These are phyloP conservation scores for Fusarium sterilihyphosum DNA, from an alignment of 2,329 filamentous ascomycete species.

Conservation along the genomic window DNA sequence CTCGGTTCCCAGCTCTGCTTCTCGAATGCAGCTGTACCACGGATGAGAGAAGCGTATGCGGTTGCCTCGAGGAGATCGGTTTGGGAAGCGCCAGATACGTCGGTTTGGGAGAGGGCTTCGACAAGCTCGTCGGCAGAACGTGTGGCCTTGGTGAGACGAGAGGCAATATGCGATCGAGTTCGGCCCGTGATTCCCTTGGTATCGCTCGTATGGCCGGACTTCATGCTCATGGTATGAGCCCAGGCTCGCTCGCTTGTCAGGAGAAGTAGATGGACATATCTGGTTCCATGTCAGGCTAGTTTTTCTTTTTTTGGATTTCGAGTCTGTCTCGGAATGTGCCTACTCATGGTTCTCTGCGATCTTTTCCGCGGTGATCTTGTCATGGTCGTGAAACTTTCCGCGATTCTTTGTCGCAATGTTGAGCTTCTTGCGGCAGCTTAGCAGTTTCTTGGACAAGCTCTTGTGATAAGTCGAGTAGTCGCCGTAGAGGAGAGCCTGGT, in stretches of 20 bases:
- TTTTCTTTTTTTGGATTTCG: neutral
- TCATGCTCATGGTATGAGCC: constrained; percentile 96
- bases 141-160: constrained; percentile 83
- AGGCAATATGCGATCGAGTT: constrained; percentile 88
- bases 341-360: constrained; percentile 82
- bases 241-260: constrained; percentile 90
- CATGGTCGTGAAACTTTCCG: constrained; percentile 82
- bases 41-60: constrained; percentile 82
- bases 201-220: constrained; percentile 81
- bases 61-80: constrained; percentile 84
- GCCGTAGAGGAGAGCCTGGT: constrained; percentile 85
- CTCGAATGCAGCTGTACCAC: constrained; percentile 84
- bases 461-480: constrained; percentile 88
- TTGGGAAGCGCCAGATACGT: constrained; percentile 71
- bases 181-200: constrained; percentile 81
- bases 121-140: constrained; percentile 75
- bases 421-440: constrained; percentile 85
- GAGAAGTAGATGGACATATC: constrained; percentile 81
- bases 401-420: constrained; percentile 85
- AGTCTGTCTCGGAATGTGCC: constrained; percentile 39
- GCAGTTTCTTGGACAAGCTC: constrained; percentile 82
- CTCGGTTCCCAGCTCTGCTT: constrained; percentile 87
- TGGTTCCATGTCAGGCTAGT: constrained; percentile 50
- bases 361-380: constrained; percentile 76
- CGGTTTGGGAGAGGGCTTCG: constrained; percentile 69